Evolutionary conservation across 169 alveolate genomes (phyloP).

Genomic region (Plasmodium malariae): DNA sequence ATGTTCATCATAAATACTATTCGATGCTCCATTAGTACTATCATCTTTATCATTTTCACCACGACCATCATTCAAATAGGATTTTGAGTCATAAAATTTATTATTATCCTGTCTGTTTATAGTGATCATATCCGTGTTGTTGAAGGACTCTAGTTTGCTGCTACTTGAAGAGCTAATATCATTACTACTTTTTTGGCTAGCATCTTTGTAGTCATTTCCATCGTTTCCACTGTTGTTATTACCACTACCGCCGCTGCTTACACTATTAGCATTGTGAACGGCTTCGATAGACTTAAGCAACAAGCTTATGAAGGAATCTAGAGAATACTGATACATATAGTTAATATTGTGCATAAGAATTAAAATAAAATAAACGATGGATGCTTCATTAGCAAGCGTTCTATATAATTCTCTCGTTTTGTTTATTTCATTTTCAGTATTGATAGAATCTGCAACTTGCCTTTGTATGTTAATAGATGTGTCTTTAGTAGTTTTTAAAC

Average conservation of each 20-base stretch:
- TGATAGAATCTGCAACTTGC: constrained; percentile 90
- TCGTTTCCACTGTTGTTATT: constrained; percentile 11
- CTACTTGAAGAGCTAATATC: too few relatives aligned
- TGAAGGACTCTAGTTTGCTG: constrained; percentile 88
- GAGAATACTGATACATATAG: constrained; percentile 97
- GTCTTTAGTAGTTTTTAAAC: constrained; percentile 93
- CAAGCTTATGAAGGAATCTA: constrained; percentile 94
- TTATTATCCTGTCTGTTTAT: not conserved
- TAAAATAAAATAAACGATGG: constrained; percentile 96
- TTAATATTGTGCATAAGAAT: constrained; percentile 94
- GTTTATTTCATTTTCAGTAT: constrained; percentile 94
- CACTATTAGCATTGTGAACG: constrained; percentile 79
- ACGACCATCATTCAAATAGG: constrained; percentile 1
- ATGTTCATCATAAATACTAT: constrained; percentile 40
- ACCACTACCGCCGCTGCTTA: constrained; percentile 76
- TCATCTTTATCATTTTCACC: constrained; percentile 27
- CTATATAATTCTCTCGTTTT: constrained; percentile 95
- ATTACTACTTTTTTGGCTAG: too few relatives aligned
- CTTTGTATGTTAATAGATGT: constrained; percentile 93
- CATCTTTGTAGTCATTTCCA: constrained; percentile 88
- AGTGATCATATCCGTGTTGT: not conserved
- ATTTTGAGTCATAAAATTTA: constrained; percentile 15
- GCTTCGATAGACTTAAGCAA: constrained; percentile 86
- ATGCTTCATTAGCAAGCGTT: constrained; percentile 96
- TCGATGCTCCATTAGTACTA: not conserved